These are phyloP conservation scores for Podosphaera xanthii DNA, from an alignment of 2,329 filamentous ascomycete genomes.

Conservation along the genomic window DNA sequence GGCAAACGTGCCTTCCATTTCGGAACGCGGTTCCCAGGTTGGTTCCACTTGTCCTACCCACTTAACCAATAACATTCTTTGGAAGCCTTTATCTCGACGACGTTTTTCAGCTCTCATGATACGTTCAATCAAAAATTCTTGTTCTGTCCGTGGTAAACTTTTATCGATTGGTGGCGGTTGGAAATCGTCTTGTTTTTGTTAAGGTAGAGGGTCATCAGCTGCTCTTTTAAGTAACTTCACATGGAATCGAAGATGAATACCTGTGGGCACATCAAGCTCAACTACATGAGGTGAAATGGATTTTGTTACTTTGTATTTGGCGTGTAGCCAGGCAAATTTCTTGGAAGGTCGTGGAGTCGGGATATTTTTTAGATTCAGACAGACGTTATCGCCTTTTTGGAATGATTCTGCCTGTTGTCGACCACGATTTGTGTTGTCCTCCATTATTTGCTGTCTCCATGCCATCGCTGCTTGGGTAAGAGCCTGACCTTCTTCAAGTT, in stretches of 20 bases:
- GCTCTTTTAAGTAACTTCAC: too few species aligned
- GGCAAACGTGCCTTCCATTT: too few species aligned
- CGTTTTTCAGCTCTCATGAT: background rate
- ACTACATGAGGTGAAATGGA: background rate
- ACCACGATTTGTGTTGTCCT: background rate
- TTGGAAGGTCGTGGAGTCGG: too few species aligned
- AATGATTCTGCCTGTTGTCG: background rate
- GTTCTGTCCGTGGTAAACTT: background rate
- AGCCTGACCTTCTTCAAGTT: too few species aligned
- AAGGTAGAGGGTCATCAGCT: too few species aligned
- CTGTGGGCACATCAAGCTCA: background rate
- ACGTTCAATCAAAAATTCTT: background rate
- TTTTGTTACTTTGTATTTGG: too few species aligned
- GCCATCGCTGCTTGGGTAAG: too few species aligned
- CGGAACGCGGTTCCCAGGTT: too few species aligned
- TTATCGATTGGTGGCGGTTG: background rate
- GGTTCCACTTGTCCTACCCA: background rate
- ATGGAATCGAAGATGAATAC: background rate
- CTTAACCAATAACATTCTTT: background rate
- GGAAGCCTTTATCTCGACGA: background rate
- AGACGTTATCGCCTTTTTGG: background rate
- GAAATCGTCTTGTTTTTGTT: too few species aligned
- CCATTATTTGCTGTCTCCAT: too few species aligned
- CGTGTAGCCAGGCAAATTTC: too few species aligned
- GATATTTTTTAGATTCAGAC: background rate